Evolutionary conservation across 768 basidiomycete species (phyloP).

Genomic region (Phlegmacium glaucopus): DNA sequence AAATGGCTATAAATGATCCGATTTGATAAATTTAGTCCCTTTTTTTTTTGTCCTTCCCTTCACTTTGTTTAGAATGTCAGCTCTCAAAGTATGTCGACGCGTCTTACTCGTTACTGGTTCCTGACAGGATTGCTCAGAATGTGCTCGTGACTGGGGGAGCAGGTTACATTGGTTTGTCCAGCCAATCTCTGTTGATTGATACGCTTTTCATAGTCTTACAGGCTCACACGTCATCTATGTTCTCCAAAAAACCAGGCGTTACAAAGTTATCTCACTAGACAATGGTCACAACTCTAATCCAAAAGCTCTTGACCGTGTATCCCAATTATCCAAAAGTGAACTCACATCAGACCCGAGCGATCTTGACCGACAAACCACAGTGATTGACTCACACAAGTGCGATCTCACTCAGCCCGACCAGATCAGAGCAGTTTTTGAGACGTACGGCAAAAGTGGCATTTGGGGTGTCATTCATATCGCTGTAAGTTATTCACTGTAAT

Average conservation of each 20-base stretch:
- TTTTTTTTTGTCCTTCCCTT: conserved; percentile 5
- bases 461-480: conserved; percentile 98
- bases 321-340: conserved; percentile 73
- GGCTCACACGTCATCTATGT: conserved; percentile 93
- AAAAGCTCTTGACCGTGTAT: conserved; percentile 68
- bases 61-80: conserved; percentile 14
- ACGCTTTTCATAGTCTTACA: conserved; percentile 27
- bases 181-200: conserved; percentile 3
- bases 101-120: conserved; percentile 8
- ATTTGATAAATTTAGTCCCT: conserved; percentile 13
- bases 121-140: conserved; percentile 31
- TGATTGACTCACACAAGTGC: conserved; percentile 64
- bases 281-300: conserved; percentile 93
- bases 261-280: conserved; percentile 92
- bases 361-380: conserved; percentile 65
- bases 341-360: conserved; percentile 65
- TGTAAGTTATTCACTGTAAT: conserved; percentile 45
- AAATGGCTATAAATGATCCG: conserved; percentile 19
- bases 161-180: conserved; percentile 77
- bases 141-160: conserved; percentile 64
- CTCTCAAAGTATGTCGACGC: conserved; percentile 44
- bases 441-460: conserved; percentile 85
- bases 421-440: conserved; percentile 75
- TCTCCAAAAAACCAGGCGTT: conserved; percentile 81
- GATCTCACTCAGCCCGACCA: conserved; percentile 76